Evolutionary conservation across 2,329 filamentous ascomycete genomes (phyloP).

Genomic region (Paracoccidioides brasiliensis): DNA sequence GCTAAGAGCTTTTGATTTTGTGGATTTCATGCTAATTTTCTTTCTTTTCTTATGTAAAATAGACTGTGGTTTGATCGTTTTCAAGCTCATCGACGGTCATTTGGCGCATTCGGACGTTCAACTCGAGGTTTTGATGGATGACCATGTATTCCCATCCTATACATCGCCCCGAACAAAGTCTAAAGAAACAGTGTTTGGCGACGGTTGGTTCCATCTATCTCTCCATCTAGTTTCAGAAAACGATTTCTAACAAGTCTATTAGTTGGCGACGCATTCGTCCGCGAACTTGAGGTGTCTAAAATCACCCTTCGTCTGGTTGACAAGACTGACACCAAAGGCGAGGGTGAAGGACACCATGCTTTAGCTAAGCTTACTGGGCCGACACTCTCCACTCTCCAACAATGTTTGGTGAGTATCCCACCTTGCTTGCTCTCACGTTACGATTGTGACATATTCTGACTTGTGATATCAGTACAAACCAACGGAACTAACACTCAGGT

Average conservation of each 20-base stretch:
- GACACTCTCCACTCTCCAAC: constrained; percentile 75
- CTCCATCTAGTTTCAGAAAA: not conserved
- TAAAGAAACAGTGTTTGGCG: constrained; percentile 62
- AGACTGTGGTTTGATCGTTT: constrained; percentile 87
- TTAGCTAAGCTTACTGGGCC: constrained; percentile 73
- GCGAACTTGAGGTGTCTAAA: constrained; percentile 91
- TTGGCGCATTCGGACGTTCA: constrained; percentile 63
- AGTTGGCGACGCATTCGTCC: constrained; percentile 86
- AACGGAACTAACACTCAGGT: constrained; percentile 65
- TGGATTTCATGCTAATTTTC: constrained; percentile 21
- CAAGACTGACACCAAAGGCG: constrained; percentile 60
- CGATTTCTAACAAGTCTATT: constrained; percentile 12
- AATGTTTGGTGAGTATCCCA: constrained; percentile 55
- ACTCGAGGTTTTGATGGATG: constrained; percentile 83
- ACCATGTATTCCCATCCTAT: constrained; percentile 86
- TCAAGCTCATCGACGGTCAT: constrained; percentile 84
- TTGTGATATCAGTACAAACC: constrained; percentile 60
- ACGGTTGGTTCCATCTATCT: constrained; percentile 41
- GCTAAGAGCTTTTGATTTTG: not conserved
- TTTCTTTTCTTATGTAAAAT: not conserved
- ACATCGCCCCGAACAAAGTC: constrained; percentile 61
- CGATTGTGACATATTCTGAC: constrained; percentile 4
- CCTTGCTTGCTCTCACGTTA: not conserved
- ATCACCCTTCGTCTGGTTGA: constrained; percentile 79
- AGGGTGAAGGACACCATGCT: constrained; percentile 55